These are phyloP conservation scores for Calonectria montana DNA, from an alignment of 2,329 filamentous ascomycete genomes.

Conservation along the genomic window DNA sequence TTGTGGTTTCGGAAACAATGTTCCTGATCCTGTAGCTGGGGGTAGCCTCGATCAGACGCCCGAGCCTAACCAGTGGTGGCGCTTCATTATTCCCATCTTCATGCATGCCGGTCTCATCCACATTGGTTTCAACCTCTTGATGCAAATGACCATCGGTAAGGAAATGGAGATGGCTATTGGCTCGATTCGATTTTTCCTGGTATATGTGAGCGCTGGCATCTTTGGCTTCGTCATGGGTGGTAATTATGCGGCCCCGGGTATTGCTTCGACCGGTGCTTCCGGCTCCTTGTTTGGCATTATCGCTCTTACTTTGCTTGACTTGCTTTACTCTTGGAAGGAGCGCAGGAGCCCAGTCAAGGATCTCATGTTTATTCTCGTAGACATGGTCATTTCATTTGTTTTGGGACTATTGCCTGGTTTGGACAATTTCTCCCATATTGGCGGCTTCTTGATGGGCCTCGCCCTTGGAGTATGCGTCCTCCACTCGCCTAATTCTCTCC, in stretches of 20 bases:
- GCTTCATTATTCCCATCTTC: constrained; percentile 96
- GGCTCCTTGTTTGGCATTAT: constrained; percentile 93
- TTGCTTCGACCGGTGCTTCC: constrained; percentile 89
- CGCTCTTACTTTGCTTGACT: constrained; percentile 86
- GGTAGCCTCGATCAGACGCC: constrained; percentile 61
- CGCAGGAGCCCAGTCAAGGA: constrained; percentile 83
- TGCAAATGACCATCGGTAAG: constrained; percentile 88
- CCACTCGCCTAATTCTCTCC: constrained; percentile 85
- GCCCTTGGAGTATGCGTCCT: constrained; percentile 87
- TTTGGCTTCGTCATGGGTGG: constrained; percentile 96
- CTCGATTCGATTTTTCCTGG: constrained; percentile 85
- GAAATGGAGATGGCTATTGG: constrained; percentile 96
- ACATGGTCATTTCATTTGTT: constrained; percentile 90
- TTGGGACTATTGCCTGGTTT: constrained; percentile 90
- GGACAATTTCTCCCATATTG: constrained; percentile 98
- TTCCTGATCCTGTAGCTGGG: constrained; percentile 72
- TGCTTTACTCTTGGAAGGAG: constrained; percentile 92
- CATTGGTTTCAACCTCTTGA: constrained; percentile 93
- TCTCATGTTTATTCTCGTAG: constrained; percentile 86
- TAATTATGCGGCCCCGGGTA: constrained; percentile 86
- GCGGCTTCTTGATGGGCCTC: constrained; percentile 93
- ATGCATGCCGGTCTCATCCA: constrained; percentile 94
- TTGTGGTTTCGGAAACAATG: constrained; percentile 79
- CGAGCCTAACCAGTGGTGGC: constrained; percentile 93
- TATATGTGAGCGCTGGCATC: constrained; percentile 92